A percentile compares a stretch with the other conserved stretches of the same genome.
Evolutionary conservation across 2,329 filamentous ascomycete species (phyloP).

Genomic region (Penicillium griseofulvum): DNA sequence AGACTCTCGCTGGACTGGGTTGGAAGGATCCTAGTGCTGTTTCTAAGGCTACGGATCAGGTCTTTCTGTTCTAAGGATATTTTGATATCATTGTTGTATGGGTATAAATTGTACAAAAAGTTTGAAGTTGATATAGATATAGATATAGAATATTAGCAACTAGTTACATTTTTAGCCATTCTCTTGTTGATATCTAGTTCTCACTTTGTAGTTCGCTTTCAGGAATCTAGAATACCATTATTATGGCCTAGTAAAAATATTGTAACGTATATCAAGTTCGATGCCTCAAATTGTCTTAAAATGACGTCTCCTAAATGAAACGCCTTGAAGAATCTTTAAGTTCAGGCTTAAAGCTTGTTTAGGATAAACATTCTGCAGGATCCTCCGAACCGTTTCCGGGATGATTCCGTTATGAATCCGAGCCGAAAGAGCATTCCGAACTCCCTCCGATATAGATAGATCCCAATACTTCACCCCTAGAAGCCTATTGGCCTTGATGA

Average conservation of each 20-base stretch:
- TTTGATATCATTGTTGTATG: neutral
- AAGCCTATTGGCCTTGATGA: neutral
- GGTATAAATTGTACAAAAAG: neutral
- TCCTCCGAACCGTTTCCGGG: neutral
- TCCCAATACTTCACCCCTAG: neutral
- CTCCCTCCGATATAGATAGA: neutral
- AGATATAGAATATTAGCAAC: neutral
- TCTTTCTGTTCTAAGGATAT: neutral
- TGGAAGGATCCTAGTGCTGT: constrained; percentile 50
- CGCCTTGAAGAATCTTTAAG: neutral
- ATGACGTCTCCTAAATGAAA: neutral
- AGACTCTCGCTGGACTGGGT: constrained; percentile 47
- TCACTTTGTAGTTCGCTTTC: neutral
- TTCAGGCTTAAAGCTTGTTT: neutral
- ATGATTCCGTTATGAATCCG: neutral
- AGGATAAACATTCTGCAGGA: neutral
- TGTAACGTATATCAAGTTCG: neutral
- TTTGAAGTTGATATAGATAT: neutral
- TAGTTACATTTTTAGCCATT: neutral
- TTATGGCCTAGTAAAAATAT: neutral
- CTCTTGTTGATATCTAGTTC: neutral
- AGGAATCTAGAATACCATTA: neutral
- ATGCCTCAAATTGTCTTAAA: neutral
- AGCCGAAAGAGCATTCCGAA: neutral
- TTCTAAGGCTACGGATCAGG: constrained; percentile 49